Conservation (phyloP, 306 rosid genomes). For the Cucumis cinereus region DNA sequence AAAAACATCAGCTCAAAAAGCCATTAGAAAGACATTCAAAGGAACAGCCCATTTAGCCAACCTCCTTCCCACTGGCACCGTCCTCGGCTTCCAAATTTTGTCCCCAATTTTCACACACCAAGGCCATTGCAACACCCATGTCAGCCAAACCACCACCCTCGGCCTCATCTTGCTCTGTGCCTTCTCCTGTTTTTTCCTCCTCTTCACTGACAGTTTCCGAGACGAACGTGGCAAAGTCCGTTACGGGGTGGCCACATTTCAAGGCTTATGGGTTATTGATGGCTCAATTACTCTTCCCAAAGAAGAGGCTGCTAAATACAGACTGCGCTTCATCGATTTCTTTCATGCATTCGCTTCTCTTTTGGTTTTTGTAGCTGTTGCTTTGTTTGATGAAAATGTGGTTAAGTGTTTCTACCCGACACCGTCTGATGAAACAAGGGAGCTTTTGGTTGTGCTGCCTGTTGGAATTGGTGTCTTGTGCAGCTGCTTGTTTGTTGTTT, state of each 20-base stretch:
- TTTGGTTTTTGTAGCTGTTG: conserved; percentile 57
- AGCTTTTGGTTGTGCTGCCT: conserved; percentile 49
- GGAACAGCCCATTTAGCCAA: conserved; percentile 56
- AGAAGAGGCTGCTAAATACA: conserved; percentile 33
- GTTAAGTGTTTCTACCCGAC: conserved; percentile 52
- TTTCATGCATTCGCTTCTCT: conserved; percentile 50
- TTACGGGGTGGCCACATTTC: conserved; percentile 57
- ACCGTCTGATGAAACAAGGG: conserved; percentile 42
- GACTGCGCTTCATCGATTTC: conserved; percentile 38
- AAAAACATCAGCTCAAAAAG: conserved; percentile 48
- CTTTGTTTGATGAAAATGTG: conserved; percentile 51
- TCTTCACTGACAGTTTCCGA: conserved; percentile 58
- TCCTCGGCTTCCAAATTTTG: conserved; percentile 42
- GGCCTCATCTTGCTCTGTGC: conserved; percentile 39
- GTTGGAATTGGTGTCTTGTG: conserved; percentile 49
- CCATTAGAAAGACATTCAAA: conserved; percentile 55
- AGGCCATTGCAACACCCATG: conserved; percentile 35
- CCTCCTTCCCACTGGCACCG: conserved; percentile 71
- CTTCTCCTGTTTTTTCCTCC: conserved; percentile 34
- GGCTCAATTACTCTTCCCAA: conserved; percentile 30
- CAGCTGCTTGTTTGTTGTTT: conserved; percentile 42
- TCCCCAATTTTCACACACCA: conserved; percentile 47
- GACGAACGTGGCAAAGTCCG: conserved; percentile 53
- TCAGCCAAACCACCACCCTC: conserved; percentile 34
- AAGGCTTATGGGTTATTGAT: conserved; percentile 57